Evolutionary conservation across 148 eudicot genomes (phyloP), one percentile per base, ranked within the genome.

Genomic region (Heliosperma pusillum): DNA sequence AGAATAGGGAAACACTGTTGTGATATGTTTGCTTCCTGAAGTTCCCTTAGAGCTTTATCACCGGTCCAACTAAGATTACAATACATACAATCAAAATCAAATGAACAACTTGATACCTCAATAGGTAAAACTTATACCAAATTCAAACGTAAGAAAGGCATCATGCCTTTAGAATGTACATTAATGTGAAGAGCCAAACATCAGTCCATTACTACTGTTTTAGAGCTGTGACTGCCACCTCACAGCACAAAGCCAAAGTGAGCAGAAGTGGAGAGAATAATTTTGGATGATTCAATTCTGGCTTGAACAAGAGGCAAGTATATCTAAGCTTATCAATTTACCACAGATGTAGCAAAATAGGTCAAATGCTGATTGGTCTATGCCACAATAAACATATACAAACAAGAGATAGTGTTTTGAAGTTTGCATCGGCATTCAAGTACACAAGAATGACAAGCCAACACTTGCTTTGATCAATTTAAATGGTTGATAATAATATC

Each of bases 41-140:
- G 94, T 88, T 92, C 97, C 78, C 80, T 87, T 67, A 87, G 59
- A 80, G 99, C 99, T 78, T 88, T 90, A 64, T 92, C 91, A 7
- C 96, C 99, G 7, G 88, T 88, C 99, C 99, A 95, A 83, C 99
- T 94, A 62, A 33, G 80, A 71, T 45, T 62, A 20, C 25, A 62
- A 67, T 76, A 61, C 73, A 80, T 76, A 61, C 73, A 80, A 74
- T 71, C 60, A 50, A 5, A 16, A 25, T 50, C 73, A 50, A 22
- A 76, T 60, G 25, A 64, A 80, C 24, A 69, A 25, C 40, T 7
- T 69, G n/a, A 69, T 36, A 12, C 55, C 17, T 50, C 3, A 50
- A 2, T 3, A 19, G 66, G 44, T 44, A 57, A 42, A 20, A 19
- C 57, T 22, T 22, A 68, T 42, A 42, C 52, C 10, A 44, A 10